phyloP scores from a whole-genome alignment of 306 rosid genomes.

The Coriaria nepalensis region DNA sequence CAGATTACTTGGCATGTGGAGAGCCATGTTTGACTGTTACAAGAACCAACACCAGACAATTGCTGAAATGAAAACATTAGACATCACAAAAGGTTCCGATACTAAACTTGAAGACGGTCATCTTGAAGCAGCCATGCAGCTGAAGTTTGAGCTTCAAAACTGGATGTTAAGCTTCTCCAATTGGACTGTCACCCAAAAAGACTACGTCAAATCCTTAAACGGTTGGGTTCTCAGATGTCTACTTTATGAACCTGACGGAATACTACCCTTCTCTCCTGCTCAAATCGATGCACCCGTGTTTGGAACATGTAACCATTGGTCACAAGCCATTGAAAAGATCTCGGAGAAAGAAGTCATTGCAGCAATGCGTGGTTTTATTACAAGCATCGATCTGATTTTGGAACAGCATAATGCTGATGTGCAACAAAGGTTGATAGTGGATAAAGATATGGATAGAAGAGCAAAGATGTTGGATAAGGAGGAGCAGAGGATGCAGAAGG shows the following conservation, averaged over 20 bases:
- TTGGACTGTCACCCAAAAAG: slow-evolving; percentile 50
- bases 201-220: slow-evolving; percentile 50
- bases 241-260: slow-evolving; percentile 42
- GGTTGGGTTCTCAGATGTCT: slow-evolving; percentile 66
- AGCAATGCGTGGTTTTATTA: slow-evolving; percentile 39
- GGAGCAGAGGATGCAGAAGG: slow-evolving; percentile 44
- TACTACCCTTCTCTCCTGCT: slow-evolving; percentile 37
- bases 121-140: slow-evolving; percentile 40
- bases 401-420: slow-evolving; percentile 31
- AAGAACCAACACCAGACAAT: slow-evolving; percentile 34
- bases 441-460: slow-evolving; percentile 46
- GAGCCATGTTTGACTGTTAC: slow-evolving; percentile 60
- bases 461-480: slow-evolving; percentile 29
- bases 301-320: slow-evolving; percentile 59
- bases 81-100: slow-evolving; percentile 20
- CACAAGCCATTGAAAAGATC: slow-evolving; percentile 38
- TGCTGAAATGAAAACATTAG: slow-evolving; percentile 28
- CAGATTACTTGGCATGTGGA: slow-evolving; percentile 72
- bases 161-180: slow-evolving; percentile 54
- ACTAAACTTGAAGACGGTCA: slow-evolving; percentile 24
- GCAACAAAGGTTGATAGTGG: slow-evolving; percentile 27
- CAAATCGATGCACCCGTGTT: slow-evolving; percentile 48
- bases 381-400: slow-evolving; percentile 27
- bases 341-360: slow-evolving; percentile 45
- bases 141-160: slow-evolving; percentile 51